A percentile compares a stretch with the other conserved stretches of the same genome.
These are phyloP conservation scores for Moniliella sp. DNA, from an alignment of 1,284 basidiomycete species.

Conservation along the genomic window DNA sequence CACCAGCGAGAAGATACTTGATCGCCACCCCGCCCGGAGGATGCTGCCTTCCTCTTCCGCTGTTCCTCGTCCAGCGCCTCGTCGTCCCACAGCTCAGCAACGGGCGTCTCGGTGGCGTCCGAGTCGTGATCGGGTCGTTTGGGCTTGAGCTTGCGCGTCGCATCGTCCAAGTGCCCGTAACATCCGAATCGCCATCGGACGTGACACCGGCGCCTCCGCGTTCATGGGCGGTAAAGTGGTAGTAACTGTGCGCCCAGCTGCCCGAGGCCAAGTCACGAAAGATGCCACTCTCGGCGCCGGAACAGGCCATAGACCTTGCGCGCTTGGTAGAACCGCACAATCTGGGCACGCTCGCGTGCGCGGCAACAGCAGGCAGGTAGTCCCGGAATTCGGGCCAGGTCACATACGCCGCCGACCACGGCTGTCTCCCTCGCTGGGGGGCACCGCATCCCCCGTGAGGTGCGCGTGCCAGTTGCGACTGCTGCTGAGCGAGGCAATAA, in stretches of 20 bases:
- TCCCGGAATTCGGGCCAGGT: conserved; percentile 32
- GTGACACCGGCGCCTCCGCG: conserved; percentile 25
- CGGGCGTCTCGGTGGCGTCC: too few species aligned
- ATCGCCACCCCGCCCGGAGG: conserved; percentile 55
- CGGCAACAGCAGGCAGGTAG: conserved; percentile 26
- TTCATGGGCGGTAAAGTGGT: too few species aligned
- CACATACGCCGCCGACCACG: conserved; percentile 9
- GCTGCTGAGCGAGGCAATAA: not conserved
- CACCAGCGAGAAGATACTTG: conserved; percentile 77
- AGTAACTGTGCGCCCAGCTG: conserved; percentile 24
- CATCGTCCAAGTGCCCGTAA: conserved; percentile 23
- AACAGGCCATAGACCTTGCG: conserved; percentile 30
- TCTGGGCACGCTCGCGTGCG: conserved; percentile 21
- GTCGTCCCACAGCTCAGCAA: not conserved
- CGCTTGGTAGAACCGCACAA: conserved; percentile 31
- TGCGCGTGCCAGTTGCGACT: too few species aligned
- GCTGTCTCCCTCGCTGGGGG: not conserved
- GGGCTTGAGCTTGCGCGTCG: conserved; percentile 2
- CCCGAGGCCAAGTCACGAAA: conserved; percentile 24
- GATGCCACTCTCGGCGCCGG: conserved; percentile 25
- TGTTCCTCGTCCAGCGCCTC: conserved; percentile 36
- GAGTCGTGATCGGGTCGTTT: too few species aligned
- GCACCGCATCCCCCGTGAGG: too few species aligned
- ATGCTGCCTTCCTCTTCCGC: conserved; percentile 46
- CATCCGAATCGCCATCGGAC: conserved; percentile 24